Percentiles rank a stretch among this genome's conserved stretches.
These are phyloP conservation scores for Pestalotiopsis sp. DNA, from an alignment of 2,329 filamentous ascomycete species.

Conservation along the genomic window DNA sequence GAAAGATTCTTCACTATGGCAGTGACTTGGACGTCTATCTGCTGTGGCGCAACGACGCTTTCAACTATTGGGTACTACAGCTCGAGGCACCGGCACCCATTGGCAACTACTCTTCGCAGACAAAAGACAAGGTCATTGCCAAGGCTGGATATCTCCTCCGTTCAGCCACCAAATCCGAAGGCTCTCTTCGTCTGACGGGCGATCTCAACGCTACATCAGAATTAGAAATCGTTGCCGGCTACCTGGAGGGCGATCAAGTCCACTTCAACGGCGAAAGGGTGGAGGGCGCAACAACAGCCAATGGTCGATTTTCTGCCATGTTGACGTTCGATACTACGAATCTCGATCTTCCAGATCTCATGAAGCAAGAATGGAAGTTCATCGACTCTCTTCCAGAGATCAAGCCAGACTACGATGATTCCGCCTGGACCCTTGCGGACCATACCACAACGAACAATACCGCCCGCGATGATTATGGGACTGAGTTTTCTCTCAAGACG, in stretches of 20 bases:
- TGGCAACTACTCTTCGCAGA: constrained; percentile 13
- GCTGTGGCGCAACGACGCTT: constrained; percentile 40
- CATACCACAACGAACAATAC: constrained; percentile 63
- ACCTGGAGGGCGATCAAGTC: constrained; percentile 51
- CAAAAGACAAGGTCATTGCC: constrained; percentile 50
- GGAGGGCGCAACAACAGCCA: constrained; percentile 37
- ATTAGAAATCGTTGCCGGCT: constrained; percentile 70
- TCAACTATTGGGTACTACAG: constrained; percentile 69
- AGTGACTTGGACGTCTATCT: constrained; percentile 42
- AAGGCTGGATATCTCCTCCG: constrained; percentile 69
- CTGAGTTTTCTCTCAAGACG: constrained; percentile 39
- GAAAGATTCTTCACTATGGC: constrained; percentile 33
- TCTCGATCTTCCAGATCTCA: constrained; percentile 60
- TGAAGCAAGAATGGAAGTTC: constrained; percentile 66
- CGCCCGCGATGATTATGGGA: constrained; percentile 9
- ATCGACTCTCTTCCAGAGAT: constrained; percentile 75
- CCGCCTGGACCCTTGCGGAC: constrained; percentile 64
- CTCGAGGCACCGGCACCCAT: constrained; percentile 18
- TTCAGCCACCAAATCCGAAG: constrained; percentile 56
- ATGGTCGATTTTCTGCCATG: constrained; percentile 35
- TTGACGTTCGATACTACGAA: constrained; percentile 15
- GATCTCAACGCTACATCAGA: constrained; percentile 73
- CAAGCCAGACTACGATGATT: constrained; percentile 66
- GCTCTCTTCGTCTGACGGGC: constrained; percentile 64
- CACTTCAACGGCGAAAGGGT: constrained; percentile 60